A percentile compares a stretch with the other conserved stretches of the same genome.
Evolutionary conservation across 805 yeast genomes (phyloP).

Genomic region (Henningerozyma blattae): DNA sequence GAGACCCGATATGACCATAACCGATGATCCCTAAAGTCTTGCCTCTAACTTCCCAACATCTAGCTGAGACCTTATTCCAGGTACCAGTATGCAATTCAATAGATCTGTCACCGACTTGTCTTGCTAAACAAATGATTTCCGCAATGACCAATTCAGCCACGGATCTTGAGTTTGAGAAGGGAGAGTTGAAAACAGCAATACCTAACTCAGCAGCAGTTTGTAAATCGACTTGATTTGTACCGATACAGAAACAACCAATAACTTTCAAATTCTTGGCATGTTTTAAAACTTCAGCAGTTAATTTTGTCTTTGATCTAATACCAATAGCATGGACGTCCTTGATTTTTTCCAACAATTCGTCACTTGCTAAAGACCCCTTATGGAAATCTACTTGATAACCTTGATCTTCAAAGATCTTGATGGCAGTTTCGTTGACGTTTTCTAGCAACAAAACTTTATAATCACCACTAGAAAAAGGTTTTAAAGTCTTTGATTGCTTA

Average conservation of each 20-base stretch:
- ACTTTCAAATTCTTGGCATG: conserved; percentile 85
- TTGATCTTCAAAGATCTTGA: conserved; percentile 71
- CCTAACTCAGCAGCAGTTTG: conserved; percentile 87
- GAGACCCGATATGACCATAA: conserved; percentile 97
- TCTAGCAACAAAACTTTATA: conserved; percentile 84
- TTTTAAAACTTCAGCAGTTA: conserved; percentile 64
- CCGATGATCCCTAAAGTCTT: conserved; percentile 95
- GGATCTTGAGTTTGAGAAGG: conserved; percentile 95
- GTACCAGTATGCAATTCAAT: conserved; percentile 91
- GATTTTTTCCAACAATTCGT: conserved; percentile 87
- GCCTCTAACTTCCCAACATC: conserved; percentile 99
- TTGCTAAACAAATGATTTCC: conserved; percentile 84
- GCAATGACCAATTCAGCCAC: conserved; percentile 97
- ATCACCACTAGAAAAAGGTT: conserved; percentile 93
- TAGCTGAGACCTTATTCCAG: conserved; percentile 92
- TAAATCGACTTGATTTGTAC: conserved; percentile 94
- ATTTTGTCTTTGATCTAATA: conserved; percentile 91
- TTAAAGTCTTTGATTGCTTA: conserved; percentile 55
- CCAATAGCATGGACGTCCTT: conserved; percentile 93
- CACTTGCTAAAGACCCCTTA: conserved; percentile 83
- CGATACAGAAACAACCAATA: conserved; percentile 97
- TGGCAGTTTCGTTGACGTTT: conserved; percentile 88
- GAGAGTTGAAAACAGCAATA: conserved; percentile 95
- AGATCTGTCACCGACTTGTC: conserved; percentile 95
- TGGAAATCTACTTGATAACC: conserved; percentile 96